Evolutionary conservation across 345 rosid species (phyloP), one percentile per base, ranked within the genome.

Genomic region (Turnera subulata): DNA sequence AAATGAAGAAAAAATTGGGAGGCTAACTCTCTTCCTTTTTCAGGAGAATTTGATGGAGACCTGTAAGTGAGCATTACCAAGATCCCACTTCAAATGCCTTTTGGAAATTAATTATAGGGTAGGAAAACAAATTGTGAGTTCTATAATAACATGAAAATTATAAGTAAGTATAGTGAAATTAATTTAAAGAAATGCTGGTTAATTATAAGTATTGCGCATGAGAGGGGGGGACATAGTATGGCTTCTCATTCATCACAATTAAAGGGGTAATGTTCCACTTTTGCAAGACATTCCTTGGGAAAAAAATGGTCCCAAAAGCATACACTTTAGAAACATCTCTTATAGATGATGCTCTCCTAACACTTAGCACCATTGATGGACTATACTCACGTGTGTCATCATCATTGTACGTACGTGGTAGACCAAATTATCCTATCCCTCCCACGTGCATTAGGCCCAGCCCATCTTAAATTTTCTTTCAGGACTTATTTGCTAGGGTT

Each of bases 301-400:
- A 63, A 53, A n/a, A 53, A 62, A 56, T 49, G 78, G 80, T 72
- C 82, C 78, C 78, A 39, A 53, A 57, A 57, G 18, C 6, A 5
- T 18, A 58, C 35, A 35, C 63, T 46, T 71, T 46, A 50, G 73
- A 70, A 73, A 56, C 76, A 63, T 59, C 67, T 35, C 15, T 22
- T 52, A 19, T 54, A 6, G n/a, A n/a, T n/a, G n/a, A n/a, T n/a
- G n/a, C n/a, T n/a, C n/a, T n/a, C n/a, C n/a, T n/a, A 39, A 14
- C 4, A 38, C n/a, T 21, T 11, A 6, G 24, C 10, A 10, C 15
- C 6, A 37, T 8, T n/a, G 40, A 52, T 23, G 48, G 24, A 65
- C 51, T n/a, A 46, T 70, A 71, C 50, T 76, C 88, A 80, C 93
- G 93, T 83, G 88, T 72, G 72, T 57, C 78, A 73, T 75, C 76